Evolutionary conservation across 2,329 filamentous ascomycete genomes (phyloP).

Genomic region (Hysterium pulicare): DNA sequence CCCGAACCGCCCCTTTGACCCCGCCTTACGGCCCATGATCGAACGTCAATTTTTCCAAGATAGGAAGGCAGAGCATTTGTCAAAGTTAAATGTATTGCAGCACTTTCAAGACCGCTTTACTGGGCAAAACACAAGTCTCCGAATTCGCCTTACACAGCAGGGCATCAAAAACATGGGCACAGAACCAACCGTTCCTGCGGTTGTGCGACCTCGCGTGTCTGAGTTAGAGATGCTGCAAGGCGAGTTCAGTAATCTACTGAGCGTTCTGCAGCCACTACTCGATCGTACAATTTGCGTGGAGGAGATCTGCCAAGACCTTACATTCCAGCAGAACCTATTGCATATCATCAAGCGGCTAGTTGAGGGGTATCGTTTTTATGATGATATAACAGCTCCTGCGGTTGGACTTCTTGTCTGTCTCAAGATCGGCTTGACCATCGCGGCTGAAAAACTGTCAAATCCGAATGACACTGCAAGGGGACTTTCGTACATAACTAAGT

Average conservation of each 20-base stretch:
- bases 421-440: conserved; percentile 68
- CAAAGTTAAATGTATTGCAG: conserved; percentile 59
- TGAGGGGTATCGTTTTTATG: conserved; percentile 71
- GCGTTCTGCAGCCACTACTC: conserved; percentile 28
- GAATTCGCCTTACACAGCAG: conserved; percentile 60
- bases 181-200: conserved; percentile 61
- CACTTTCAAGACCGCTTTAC: conserved; percentile 66
- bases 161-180: conserved; percentile 64
- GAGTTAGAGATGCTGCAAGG: conserved; percentile 71
- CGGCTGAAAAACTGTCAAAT: conserved; percentile 15
- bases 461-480: conserved; percentile 12
- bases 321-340: conserved; percentile 55
- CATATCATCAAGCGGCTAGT: conserved; percentile 69
- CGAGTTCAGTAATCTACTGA: conserved; percentile 74
- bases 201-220: conserved; percentile 69
- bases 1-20: conserved; percentile 83
- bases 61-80: conserved; percentile 53
- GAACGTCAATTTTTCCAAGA: conserved; percentile 59
- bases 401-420: conserved; percentile 77
- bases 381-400: conserved; percentile 76
- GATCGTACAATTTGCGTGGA: conserved; percentile 18
- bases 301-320: conserved; percentile 28
- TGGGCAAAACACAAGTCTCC: conserved; percentile 64
- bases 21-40: conserved; percentile 60
- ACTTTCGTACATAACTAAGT: conserved; percentile 23